These are phyloP conservation scores for Aristolochia fimbriata DNA, from an alignment of 164 flowering plant species.

Conservation along the genomic window DNA sequence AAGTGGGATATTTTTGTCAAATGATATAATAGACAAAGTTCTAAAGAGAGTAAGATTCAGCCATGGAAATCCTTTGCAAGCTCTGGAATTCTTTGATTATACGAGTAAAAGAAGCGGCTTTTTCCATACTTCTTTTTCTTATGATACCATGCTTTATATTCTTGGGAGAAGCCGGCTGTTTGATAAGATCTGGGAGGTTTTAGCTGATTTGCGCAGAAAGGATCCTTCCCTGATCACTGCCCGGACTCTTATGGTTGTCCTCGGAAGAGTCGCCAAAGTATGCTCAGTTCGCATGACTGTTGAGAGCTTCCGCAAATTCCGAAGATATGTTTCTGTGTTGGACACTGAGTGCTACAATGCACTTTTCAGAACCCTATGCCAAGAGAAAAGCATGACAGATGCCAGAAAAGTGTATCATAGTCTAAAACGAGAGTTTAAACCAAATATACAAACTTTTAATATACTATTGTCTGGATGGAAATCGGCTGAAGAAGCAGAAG, in stretches of 20 bases:
- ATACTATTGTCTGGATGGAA: conserved; percentile 82
- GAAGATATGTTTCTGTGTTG: conserved; percentile 35
- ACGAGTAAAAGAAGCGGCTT: conserved; percentile 41
- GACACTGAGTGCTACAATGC: conserved; percentile 59
- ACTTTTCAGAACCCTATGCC: conserved; percentile 70
- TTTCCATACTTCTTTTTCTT: conserved; percentile 48
- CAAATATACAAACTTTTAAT: conserved; percentile 72
- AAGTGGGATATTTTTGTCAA: conserved; percentile 42
- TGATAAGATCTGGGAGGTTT: conserved; percentile 48
- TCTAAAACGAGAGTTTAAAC: conserved; percentile 52
- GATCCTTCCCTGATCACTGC: conserved; percentile 51
- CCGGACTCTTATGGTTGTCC: conserved; percentile 55
- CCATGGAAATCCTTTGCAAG: conserved; percentile 57
- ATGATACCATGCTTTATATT: conserved; percentile 71
- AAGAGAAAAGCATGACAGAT: conserved; percentile 87
- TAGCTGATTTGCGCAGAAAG: conserved; percentile 40
- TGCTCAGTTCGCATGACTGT: conserved; percentile 74
- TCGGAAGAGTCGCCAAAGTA: conserved; percentile 67
- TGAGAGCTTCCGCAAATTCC: conserved; percentile 51
- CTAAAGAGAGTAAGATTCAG: conserved; percentile 68
- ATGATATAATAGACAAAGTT: conserved; percentile 54
- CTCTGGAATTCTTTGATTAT: conserved; percentile 51
- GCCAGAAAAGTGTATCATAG: conserved; percentile 80
- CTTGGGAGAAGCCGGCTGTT: conserved; percentile 60
- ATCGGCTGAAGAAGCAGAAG: conserved; percentile 70